Evolutionary conservation across 345 rosid genomes (phyloP), one percentile per base, ranked within the genome.

Genomic region (Mallotus nudiflorus): DNA sequence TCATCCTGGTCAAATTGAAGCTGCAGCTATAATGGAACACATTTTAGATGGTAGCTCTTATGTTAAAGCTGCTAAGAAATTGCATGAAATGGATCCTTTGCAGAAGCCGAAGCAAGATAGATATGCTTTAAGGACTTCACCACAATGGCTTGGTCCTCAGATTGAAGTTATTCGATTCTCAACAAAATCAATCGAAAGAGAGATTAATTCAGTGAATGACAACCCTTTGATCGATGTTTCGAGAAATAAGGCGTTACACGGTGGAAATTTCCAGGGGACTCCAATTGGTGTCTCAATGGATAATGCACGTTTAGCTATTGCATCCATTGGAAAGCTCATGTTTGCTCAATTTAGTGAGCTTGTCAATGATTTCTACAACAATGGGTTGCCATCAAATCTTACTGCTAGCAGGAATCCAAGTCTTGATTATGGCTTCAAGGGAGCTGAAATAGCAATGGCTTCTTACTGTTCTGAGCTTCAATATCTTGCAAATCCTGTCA

Each of bases 1-100:
- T 51, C 77, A 73, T 67, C 77, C 77, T 0, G 77, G 77, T 4
- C 77, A 73, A 31, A 73, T 73, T n/a, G 77, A 73, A 58, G 77
- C 77, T 14, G 77, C 77, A 13, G 76, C 76, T 59, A 73, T 73
- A 57, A 73, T 73, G 76, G 76, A 73, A 31, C 76, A 73, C 39
- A 66, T 73, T 49, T 44, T 73, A 35, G 76, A 66, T 49, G 76
- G 76, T 9, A 73, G 76, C 40, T 39, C 60, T 15, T 73, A 57
- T 39, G 60, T 66, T 62, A 73, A 73, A 51, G 76, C 65, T 12
- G 76, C 71, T 49, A 66, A 73, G 51, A 56, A 39, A 28, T 13
- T 73, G 50, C 76, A 73, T 25, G 76, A 73, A 27, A 65, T 37
- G 59, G 76, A 73, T 29, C 76, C 76, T 14, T 12, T 73, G 71